Evolutionary conservation across 148 eudicot genomes (phyloP), one percentile per base, ranked within the genome.

Genomic region (Vaccinium darrowii): DNA sequence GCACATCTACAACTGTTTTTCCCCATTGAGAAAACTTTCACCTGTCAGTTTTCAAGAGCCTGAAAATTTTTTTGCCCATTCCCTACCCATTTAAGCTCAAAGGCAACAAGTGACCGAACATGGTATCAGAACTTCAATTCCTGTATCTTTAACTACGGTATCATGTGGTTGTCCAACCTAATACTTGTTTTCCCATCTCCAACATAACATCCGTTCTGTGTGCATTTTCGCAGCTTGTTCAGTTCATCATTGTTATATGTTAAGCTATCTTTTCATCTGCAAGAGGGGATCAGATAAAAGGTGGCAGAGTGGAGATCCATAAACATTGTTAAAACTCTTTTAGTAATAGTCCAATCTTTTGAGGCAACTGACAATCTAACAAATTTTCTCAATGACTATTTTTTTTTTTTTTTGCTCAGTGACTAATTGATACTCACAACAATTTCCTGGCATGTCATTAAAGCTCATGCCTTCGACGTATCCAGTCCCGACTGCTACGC

Each of bases 391-490:
- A 76, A 47, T n/a, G 54, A 50, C n/a, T 36, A 1, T 36, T 36
- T 36, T 36, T 36, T 33, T 36, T 36, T 36, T 36, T 36, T 36
- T 36, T 36, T 36, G 39, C 39, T 36, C 39, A 36, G 39, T 36
- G 39, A 10, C 4, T 76, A n/a, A 50, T 23, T n/a, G 57, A 12
- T n/a, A 77, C 99, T 92, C 91, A 96, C 99, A 89, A 85, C 93
- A 95, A 82, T 87, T 91, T 77, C 79, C 82, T 2, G 98, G 94
- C 89, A 90, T 74, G 84, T 97, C 99, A 91, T 86, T 91, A 84
- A 94, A 86, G 85, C 90, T 95, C 82, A 91, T 86, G 47, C 93
- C 91, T 84, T 93, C 98, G 85, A 94, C 90, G 82, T 91, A 94
- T 67, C 93, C 95, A 90, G 90, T 90, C 65, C 92, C 90, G 63